Conservation (phyloP, 176 grass and related monocot species). For the Eremochloa ophiuroides region DNA sequence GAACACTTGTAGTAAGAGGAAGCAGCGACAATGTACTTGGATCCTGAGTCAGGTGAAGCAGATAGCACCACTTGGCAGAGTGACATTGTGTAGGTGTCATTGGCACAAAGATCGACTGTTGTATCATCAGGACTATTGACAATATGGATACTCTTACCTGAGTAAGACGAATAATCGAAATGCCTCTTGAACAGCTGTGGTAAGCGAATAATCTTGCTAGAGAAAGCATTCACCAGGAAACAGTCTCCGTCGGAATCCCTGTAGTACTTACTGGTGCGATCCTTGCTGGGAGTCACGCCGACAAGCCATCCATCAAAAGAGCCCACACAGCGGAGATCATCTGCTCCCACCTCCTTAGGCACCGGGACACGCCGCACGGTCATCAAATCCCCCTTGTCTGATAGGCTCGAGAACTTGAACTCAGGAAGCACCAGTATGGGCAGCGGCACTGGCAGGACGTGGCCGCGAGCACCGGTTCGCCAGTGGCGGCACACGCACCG, state of each 20-base stretch:
- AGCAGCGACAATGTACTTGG: not conserved
- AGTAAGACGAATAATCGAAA: not conserved
- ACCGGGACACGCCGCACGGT: not conserved
- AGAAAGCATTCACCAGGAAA: slow-evolving; percentile 23
- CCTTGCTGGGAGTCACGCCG: not conserved
- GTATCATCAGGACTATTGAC: not conserved
- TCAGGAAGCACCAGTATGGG: not conserved
- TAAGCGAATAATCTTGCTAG: not conserved
- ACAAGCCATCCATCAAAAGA: slow-evolving; percentile 10
- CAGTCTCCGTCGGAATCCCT: not conserved
- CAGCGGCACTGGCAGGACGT: not conserved
- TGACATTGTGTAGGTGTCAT: not conserved
- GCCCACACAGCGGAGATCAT: not conserved
- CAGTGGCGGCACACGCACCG: not conserved
- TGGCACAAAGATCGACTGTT: not conserved
- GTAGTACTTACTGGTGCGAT: not conserved
- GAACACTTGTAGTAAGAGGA: not conserved
- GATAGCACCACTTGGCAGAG: not conserved
- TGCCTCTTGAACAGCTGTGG: not conserved
- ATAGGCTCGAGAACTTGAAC: slow-evolving; percentile 7
- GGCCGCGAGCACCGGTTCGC: not conserved
- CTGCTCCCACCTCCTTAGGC: not conserved
- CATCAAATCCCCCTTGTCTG: not conserved
- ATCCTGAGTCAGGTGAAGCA: slow-evolving; percentile 7
- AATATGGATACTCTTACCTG: not conserved